These are phyloP conservation scores for Pharus latifolius DNA, from an alignment of 176 grass and related monocot genomes.

Conservation along the genomic window DNA sequence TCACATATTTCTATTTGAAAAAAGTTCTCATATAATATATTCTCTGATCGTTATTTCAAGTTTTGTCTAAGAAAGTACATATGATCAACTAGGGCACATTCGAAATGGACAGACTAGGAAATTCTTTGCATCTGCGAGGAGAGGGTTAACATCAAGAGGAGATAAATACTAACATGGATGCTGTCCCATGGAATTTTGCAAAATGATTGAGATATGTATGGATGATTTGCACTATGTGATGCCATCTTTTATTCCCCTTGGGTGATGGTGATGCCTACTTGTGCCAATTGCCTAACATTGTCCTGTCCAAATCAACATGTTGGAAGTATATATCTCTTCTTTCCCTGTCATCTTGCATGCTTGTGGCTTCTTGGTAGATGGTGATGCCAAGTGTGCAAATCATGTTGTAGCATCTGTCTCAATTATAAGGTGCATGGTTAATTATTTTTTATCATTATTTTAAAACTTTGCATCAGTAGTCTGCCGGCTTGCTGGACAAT, in stretches of 20 bases:
- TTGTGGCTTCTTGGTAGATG: not conserved
- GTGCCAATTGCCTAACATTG: constrained; percentile 26
- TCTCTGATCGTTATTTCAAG: not conserved
- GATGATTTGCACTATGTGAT: not conserved
- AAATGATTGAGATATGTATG: not conserved
- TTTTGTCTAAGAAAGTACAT: not conserved
- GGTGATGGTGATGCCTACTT: not conserved
- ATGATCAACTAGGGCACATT: not conserved
- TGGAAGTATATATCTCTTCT: constrained; percentile 5
- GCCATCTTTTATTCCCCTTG: not conserved
- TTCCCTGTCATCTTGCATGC: not conserved
- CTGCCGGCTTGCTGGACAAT: too few species aligned
- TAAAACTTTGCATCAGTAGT: too few species aligned
- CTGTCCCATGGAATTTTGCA: constrained; percentile 16
- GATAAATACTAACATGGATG: constrained; percentile 29
- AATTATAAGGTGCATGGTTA: too few species aligned
- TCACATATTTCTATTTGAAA: too few species aligned
- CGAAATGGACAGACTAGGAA: constrained; percentile 24
- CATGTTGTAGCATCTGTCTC: too few species aligned
- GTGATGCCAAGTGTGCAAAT: not conserved
- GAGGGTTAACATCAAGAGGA: not conserved
- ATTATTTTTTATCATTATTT: too few species aligned
- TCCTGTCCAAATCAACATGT: not conserved
- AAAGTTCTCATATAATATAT: too few species aligned
- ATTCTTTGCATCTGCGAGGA: constrained; percentile 17